These are phyloP conservation scores for Verticillium nonalfalfae DNA, from an alignment of 2,329 filamentous ascomycete genomes.

Conservation along the genomic window DNA sequence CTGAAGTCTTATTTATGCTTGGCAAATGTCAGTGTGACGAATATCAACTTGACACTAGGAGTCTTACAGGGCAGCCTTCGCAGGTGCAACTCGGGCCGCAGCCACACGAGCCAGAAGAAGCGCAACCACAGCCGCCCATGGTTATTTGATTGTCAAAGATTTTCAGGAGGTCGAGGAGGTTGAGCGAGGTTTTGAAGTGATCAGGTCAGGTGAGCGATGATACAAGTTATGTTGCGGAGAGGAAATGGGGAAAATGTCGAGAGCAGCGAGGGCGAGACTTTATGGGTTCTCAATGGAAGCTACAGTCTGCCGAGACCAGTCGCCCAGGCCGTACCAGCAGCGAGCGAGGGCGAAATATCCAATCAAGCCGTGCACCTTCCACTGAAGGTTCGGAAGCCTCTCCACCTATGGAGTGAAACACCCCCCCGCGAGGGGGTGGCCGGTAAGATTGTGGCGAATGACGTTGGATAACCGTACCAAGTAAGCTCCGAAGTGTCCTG, in stretches of 20 bases:
- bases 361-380: background rate
- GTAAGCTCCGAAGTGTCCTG: background rate
- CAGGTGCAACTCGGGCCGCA: slow-evolving; percentile 1
- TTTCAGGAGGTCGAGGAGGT: too few relatives aligned
- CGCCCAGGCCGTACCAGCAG: too few relatives aligned
- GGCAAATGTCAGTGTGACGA: background rate
- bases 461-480: background rate
- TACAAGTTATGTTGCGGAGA: background rate
- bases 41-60: background rate
- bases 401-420: background rate
- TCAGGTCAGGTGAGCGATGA: too few relatives aligned
- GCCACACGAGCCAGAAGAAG: background rate
- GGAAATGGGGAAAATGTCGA: background rate
- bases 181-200: too few relatives aligned
- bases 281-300: background rate
- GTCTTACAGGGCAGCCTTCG: background rate
- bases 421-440: background rate
- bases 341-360: background rate
- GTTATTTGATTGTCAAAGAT: background rate
- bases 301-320: background rate
- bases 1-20: background rate
- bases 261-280: background rate
- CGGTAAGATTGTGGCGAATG: background rate
- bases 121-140: background rate
- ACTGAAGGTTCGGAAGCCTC: background rate